These are phyloP conservation scores for Xylaria longipes DNA, from an alignment of 495 filamentous ascomycete species.

Conservation along the genomic window DNA sequence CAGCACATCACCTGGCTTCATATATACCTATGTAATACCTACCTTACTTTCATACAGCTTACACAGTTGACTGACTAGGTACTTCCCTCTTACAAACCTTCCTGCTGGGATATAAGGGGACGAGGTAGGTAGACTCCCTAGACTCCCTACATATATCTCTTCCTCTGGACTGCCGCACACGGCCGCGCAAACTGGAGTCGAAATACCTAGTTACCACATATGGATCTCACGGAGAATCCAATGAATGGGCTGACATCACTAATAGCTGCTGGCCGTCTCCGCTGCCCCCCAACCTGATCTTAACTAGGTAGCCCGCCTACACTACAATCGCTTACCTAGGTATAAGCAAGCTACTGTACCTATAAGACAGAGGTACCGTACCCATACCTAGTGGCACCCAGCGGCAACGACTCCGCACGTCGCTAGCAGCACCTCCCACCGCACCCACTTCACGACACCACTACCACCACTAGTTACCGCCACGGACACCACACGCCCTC, in stretches of 20 bases:
- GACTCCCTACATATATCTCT: neutral
- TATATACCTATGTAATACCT: slow-evolving; percentile 3
- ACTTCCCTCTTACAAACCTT: neutral
- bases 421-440: neutral
- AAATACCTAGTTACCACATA: neutral
- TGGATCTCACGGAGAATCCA: neutral
- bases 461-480: no score
- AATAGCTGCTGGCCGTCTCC: neutral
- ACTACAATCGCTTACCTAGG: no score
- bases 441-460: neutral
- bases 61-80: neutral
- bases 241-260: neutral
- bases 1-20: slow-evolving; percentile 2
- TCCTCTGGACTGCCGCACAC: neutral
- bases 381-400: neutral
- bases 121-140: no score
- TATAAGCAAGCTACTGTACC: no score
- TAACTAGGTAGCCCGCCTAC: neutral
- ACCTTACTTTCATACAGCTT: neutral
- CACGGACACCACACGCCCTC: neutral
- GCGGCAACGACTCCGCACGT: neutral
- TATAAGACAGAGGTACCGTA: no score
- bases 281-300: neutral
- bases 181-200: neutral
- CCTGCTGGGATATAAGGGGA: neutral